These are phyloP conservation scores for Pythium oligandrum DNA, from an alignment of 352 stramenopile species.

Conservation along the genomic window DNA sequence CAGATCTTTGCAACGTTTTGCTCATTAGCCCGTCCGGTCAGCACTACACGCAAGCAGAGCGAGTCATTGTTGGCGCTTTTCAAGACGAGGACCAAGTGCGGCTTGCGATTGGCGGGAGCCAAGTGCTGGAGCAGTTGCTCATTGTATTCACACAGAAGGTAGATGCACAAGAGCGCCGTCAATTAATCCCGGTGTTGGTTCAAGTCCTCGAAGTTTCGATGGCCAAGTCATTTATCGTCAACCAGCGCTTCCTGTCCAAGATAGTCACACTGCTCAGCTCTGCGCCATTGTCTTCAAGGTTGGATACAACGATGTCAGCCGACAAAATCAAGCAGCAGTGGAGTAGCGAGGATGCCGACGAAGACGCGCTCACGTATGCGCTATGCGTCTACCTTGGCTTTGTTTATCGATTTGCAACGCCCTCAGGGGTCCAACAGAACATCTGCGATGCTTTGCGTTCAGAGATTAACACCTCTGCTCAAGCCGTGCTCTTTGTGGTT, in stretches of 20 bases:
- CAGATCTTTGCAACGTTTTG: conserved; percentile 57
- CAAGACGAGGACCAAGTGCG: conserved; percentile 29
- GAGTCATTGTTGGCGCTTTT: conserved; percentile 52
- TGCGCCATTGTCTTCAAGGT: conserved; percentile 10
- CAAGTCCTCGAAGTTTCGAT: conserved; percentile 55
- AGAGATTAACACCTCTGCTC: conserved; percentile 25
- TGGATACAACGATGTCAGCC: not conserved
- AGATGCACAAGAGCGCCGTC: conserved; percentile 13
- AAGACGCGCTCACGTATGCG: conserved; percentile 28
- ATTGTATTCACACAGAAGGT: conserved; percentile 57
- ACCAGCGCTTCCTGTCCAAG: conserved; percentile 53
- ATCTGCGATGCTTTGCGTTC: conserved; percentile 41
- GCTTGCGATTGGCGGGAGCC: conserved; percentile 40
- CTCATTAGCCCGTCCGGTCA: conserved; percentile 42
- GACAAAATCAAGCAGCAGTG: not conserved
- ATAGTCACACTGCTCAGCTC: conserved; percentile 33
- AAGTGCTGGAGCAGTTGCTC: conserved; percentile 63
- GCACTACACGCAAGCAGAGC: conserved; percentile 34
- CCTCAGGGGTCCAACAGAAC: conserved; percentile 19
- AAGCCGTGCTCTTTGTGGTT: conserved; percentile 14
- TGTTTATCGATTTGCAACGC: conserved; percentile 11
- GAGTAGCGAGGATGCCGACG: conserved; percentile 16
- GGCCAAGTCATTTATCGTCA: conserved; percentile 33
- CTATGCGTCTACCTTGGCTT: conserved; percentile 54
- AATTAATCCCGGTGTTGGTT: conserved; percentile 34